Percentiles rank a stretch among this genome's conserved stretches.
Conservation (phyloP, 257 asterid genomes). For the Knoxia roxburghii region DNA sequence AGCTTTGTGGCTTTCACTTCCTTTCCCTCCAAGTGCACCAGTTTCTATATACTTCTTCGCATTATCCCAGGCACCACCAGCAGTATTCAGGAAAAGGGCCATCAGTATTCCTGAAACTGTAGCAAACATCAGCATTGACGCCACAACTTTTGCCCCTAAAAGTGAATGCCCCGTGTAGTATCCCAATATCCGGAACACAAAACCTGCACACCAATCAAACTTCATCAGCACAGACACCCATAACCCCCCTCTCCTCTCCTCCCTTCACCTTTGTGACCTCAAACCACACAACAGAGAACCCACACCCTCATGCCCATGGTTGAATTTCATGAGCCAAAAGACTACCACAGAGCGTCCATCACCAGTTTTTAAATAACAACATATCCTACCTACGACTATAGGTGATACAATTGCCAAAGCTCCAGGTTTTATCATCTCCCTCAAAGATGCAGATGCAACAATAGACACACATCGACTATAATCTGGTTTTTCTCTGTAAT, state of each 20-base stretch:
- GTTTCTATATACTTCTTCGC: conserved; percentile 98
- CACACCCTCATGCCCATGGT: too few relatives aligned
- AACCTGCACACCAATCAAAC: conserved; percentile 37
- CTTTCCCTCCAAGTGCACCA: conserved; percentile 98
- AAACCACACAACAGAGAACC: too few relatives aligned
- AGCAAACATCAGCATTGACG: conserved; percentile 95
- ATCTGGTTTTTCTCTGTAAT: conserved; percentile 97
- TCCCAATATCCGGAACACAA: conserved; percentile 79
- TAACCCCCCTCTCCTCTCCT: too few relatives aligned
- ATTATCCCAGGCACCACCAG: conserved; percentile 99
- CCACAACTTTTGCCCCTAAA: conserved; percentile 98
- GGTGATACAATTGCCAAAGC: conserved; percentile 95
- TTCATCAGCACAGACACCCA: background rate
- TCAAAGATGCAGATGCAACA: conserved; percentile 94
- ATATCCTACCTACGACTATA: conserved; percentile 59
- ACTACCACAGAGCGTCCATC: too few relatives aligned
- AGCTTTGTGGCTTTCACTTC: conserved; percentile 96
- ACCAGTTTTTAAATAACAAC: too few relatives aligned
- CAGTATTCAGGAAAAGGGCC: conserved; percentile 98
- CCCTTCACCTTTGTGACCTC: too few relatives aligned
- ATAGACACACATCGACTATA: conserved; percentile 94
- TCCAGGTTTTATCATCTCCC: conserved; percentile 99
- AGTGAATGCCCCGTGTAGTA: conserved; percentile 88
- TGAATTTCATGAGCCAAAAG: too few relatives aligned
- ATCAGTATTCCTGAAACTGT: conserved; percentile 95